Base-by-base conservation (phyloP, 2,329 filamentous ascomycete genomes). In the Exophiala spinifera region DNA sequence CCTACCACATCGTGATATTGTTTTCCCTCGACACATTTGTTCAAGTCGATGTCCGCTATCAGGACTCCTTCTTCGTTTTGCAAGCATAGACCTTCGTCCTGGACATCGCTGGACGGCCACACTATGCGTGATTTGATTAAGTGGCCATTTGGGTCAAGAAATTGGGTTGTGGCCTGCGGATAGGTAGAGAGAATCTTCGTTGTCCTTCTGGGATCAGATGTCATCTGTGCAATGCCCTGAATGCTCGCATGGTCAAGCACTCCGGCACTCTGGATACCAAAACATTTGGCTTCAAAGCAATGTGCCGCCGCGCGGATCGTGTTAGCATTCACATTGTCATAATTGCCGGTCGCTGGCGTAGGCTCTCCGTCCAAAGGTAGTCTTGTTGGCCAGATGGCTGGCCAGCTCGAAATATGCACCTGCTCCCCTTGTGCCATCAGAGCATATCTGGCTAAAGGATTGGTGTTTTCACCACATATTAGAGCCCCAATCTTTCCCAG, bases 391-490 rank as follows among this genome's bases (percentile, higher is more conserved):
- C 79, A 82, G 1, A 79, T 70, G 0, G 78, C 72, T 2, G 80
- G 80, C 79, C 79, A 82, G 0, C 74, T 76, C 0, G 76, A 78
- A 17, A 82, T 75, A 62, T 83, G 79, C 11, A 83, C 63, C 55
- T 82, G 76, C 60, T 83, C 78, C 1, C 76, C 77, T 56, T 82
- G 78, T 0, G 78, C 75, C 69, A 81, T 80, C 1, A 82, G 63
- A 0, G 72, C 60, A 58, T 78, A 82, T 13, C 77, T 65, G 1
- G 79, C 79, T 0, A 83, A 63, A 0, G 79, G 79, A 55, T 83
- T 83, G 0, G 78, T 82, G 46, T 83, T 82, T 64, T 83, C 80
- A 1, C 79, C 79, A 57, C 79, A 82, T 14, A 83, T 80, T 49
- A 82, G 62, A 3, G 65, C 69, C 1, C 78, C 79, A 8, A 82